Base-by-base conservation (phyloP, 495 filamentous ascomycete genomes). In the Hypoxylon fragiforme region DNA sequence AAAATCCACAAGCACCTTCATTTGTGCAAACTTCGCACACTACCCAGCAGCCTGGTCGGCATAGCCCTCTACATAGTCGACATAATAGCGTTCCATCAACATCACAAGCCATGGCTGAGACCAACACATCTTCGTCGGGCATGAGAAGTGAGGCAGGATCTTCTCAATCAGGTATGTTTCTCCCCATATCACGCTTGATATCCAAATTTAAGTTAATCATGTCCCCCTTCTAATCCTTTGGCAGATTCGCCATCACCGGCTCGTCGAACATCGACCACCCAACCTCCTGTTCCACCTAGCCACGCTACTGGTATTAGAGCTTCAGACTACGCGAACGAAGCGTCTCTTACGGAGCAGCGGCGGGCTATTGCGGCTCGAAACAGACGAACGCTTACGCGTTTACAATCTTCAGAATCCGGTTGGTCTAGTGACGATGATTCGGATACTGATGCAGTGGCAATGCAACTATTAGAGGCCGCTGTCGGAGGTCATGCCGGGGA, bases 391-490 rank as follows among this genome's bases (percentile, higher is more conserved):
- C 28, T 36, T 43, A 26, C 46, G 15, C 58, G 52, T 7, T 6
- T 51, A 5, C 32, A 42, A 11, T 52, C 55, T 7, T 44, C 51
- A 1, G 58, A 53, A 3, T 52, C 52, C 2, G 48, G 38, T 15
- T 57, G 30, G 43, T 56, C 51, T 40, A 62, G 58, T 26, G 58
- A 62, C 20, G 54, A 66, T 9, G 52, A 54, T 14, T 59, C 38
- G 30, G 63, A 50, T 50, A 42, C 41, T 13, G 63, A 57, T 7
- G 22, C 44, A 14, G 32, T 37, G 42, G 31, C 59, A 32, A 39
- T 64, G 31, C 44, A 50, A 2, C 50, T 56, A 24, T 9, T 60
- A 6, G 59, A 61, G 37, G 50, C 40, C 8, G 47, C 47, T 11
- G 47, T 16, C 39, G 31, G 35, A 13, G 49, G 62, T 21, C 24